Percentiles rank a stretch among this genome's conserved stretches.
phyloP scores from a whole-genome alignment of 148 eudicot species.

The Rhododendron vialii region DNA sequence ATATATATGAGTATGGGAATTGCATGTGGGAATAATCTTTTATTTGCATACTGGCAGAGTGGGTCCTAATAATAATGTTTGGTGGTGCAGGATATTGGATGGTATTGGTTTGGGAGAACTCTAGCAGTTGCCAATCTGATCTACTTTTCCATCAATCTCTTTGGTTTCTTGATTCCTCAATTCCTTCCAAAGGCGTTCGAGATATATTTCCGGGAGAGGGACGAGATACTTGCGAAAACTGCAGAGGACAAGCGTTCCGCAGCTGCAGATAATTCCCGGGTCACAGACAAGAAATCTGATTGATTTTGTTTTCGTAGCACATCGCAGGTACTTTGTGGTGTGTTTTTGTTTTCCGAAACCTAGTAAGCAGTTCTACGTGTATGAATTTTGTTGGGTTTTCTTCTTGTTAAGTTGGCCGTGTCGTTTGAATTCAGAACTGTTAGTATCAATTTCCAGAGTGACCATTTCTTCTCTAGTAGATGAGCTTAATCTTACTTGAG shows the following conservation, averaged over 20 bases:
- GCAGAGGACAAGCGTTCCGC: conserved; percentile 41
- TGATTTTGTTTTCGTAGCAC: background rate
- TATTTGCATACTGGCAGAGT: background rate
- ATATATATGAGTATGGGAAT: background rate
- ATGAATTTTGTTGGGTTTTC: background rate
- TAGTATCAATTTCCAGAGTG: background rate
- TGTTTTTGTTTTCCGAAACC: background rate
- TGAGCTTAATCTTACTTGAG: background rate
- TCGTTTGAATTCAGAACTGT: background rate
- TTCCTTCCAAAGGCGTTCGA: conserved; percentile 84
- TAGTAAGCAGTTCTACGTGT: background rate
- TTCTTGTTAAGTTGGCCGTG: background rate
- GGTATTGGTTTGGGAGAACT: conserved; percentile 72
- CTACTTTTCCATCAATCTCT: conserved; percentile 61
- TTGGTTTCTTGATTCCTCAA: conserved; percentile 58
- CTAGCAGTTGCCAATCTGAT: conserved; percentile 47
- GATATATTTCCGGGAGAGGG: conserved; percentile 55
- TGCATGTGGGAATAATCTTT: background rate
- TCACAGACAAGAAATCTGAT: conserved; percentile 38
- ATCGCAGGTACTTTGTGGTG: background rate
- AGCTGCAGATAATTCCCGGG: conserved; percentile 17
- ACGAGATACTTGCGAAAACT: conserved; percentile 43
- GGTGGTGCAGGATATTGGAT: conserved; percentile 44
- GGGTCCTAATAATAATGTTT: background rate
- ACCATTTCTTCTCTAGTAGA: background rate